These are phyloP conservation scores for Cryptomeria japonica DNA, from an alignment of 75 land plant species.

Conservation along the genomic window DNA sequence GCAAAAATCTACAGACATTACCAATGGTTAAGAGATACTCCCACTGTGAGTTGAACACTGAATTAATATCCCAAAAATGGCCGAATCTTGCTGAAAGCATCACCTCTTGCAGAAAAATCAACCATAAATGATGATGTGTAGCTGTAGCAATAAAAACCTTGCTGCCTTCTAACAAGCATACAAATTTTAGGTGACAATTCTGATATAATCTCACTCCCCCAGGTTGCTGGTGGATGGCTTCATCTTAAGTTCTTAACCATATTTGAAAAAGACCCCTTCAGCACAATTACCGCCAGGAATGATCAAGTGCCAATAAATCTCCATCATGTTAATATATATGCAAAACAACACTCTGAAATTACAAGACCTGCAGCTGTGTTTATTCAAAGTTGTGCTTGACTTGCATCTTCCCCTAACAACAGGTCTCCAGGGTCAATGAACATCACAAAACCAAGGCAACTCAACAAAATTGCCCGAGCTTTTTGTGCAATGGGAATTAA, in stretches of 20 bases:
- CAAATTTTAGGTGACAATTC: background rate
- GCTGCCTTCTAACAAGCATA: conserved; percentile 9
- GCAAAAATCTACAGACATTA: conserved; percentile 9
- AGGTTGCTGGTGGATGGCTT: background rate
- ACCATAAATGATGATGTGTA: background rate
- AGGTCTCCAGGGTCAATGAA: conserved; percentile 7
- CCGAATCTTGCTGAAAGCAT: background rate
- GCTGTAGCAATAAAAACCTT: background rate
- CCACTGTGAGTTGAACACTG: conserved; percentile 1
- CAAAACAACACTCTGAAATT: conserved; percentile 2
- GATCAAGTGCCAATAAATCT: conserved; percentile 5
- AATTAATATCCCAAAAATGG: background rate
- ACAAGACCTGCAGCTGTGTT: conserved; percentile 2
- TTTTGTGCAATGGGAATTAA: conserved; percentile 11
- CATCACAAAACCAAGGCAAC: conserved; percentile 7
- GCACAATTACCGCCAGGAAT: background rate
- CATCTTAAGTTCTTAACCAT: background rate
- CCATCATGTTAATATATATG: conserved; percentile 6
- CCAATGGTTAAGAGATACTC: conserved; percentile 1
- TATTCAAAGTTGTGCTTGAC: conserved; percentile 9
- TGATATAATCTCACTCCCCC: background rate
- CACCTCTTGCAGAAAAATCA: conserved; percentile 5
- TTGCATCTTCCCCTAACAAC: conserved; percentile 7
- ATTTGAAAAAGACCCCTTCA: background rate
- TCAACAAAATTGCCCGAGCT: background rate